Evolutionary conservation across 2,329 filamentous ascomycete genomes (phyloP), one percentile per base, ranked within the genome.

Genomic region (Ophiostoma tasmaniense): DNA sequence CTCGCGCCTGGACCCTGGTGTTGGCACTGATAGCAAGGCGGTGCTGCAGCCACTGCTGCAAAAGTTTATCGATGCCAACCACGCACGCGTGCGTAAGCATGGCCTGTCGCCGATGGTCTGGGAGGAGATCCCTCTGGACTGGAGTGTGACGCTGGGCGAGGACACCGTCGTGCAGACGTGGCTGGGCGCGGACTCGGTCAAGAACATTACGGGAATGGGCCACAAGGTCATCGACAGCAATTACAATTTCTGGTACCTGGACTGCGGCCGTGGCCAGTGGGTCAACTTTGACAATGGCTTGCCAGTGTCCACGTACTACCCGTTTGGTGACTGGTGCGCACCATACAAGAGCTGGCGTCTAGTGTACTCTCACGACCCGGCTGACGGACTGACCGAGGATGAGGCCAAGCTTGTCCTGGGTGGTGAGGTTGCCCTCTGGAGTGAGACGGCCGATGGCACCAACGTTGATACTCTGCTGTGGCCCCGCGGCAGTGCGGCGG

Each of bases 41-140:
- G 83, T 94, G 17, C 80, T 96, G 50, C 84, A 86, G 75, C 91
- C 92, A 1, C 82, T 95, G 28, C 84, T 97, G 76, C 91, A 96
- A 76, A 86, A 84, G 69, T 92, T 96, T 76, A 81, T 96, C 72
- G 85, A 91, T 76, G 83, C 84, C 72, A 88, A 89, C 74, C 90
- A 93, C 77, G 81, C 79, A 37, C 85, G 88, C 64, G 82, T 95
- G 55, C 81, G 86, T 64, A 79, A 83, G 61, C 82, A 84, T 6
- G 89, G 89, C 4, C 79, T 96, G 67, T 85, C 84, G 5, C 91
- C 92, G 0, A 81, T 96, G 28, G 90, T 93, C 0, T 96, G 93
- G 93, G 92, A 97, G 77, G 93, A 96, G 78, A 92, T 95, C 83
- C 81, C 92, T 0, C 81, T 90, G 11, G 82, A 88, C 30, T 96